Evolutionary conservation across 2,329 filamentous ascomycete genomes (phyloP).

Genomic region (Aureobasidium zeae): DNA sequence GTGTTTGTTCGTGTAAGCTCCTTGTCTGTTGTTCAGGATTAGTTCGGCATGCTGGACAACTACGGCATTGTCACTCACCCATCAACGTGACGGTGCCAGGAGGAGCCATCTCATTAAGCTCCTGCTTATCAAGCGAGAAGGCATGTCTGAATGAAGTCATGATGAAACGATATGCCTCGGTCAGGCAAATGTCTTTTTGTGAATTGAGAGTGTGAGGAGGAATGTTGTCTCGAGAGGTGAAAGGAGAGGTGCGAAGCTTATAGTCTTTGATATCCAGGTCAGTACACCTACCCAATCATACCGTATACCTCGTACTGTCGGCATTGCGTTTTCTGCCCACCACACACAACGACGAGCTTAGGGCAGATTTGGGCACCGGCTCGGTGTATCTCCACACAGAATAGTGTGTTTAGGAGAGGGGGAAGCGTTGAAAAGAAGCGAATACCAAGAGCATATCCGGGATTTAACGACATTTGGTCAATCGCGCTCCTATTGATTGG

Average conservation of each 20-base stretch:
- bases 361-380: not conserved
- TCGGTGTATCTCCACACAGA: not conserved
- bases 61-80: conserved; percentile 23
- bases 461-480: too few relatives aligned
- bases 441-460: too few relatives aligned
- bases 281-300: not conserved
- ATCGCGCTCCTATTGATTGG: too few relatives aligned
- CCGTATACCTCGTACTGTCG: not conserved
- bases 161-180: conserved; percentile 4
- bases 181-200: not conserved
- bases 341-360: not conserved
- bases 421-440: too few relatives aligned
- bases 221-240: not conserved
- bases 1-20: conserved; percentile 20
- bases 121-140: conserved; percentile 32
- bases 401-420: too few relatives aligned
- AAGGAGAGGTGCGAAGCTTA: conserved; percentile 5
- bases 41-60: too few relatives aligned
- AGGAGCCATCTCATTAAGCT: conserved; percentile 31
- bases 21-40: conserved; percentile 20
- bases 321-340: conserved; percentile 4
- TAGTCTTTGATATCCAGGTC: conserved; percentile 7
- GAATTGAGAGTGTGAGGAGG: not conserved
- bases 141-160: conserved; percentile 31
- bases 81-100: conserved; percentile 33